These are phyloP conservation scores for Austroboletus niveus DNA, from an alignment of 1,284 basidiomycete species.

Conservation along the genomic window DNA sequence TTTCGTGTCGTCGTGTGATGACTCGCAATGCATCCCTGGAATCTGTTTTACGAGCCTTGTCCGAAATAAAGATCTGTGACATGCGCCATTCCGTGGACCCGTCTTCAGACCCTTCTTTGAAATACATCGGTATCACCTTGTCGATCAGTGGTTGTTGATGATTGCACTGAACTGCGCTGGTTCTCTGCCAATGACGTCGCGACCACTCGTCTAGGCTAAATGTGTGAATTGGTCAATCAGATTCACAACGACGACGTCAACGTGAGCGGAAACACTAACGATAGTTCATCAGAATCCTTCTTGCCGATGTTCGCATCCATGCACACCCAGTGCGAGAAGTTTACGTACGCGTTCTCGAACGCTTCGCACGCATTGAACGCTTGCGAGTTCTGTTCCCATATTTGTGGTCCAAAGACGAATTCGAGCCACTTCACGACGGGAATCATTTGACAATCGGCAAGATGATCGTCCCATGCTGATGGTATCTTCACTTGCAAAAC, in stretches of 20 bases:
- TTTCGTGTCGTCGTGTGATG: not conserved
- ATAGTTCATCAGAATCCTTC: not conserved
- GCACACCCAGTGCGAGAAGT: conserved; percentile 14
- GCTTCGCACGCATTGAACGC: not conserved
- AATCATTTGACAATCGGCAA: conserved; percentile 7
- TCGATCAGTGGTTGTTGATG: conserved; percentile 4
- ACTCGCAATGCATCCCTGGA: not conserved
- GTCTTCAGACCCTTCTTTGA: not conserved
- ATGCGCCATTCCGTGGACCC: not conserved
- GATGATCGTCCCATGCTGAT: not conserved
- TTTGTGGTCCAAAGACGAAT: conserved; percentile 3
- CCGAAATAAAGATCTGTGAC: conserved; percentile 13
- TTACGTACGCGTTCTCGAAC: conserved; percentile 9
- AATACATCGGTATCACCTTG: conserved; percentile 14
- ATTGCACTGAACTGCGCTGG: conserved; percentile 13
- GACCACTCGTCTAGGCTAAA: conserved; percentile 7
- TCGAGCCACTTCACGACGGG: conserved; percentile 9
- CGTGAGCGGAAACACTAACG: not conserved
- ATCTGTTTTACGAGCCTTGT: not conserved
- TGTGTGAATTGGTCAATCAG: not conserved
- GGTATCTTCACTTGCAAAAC: not conserved
- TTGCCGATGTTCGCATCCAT: conserved; percentile 7
- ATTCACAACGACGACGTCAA: not conserved
- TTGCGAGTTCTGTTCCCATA: not conserved
- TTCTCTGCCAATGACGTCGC: conserved; percentile 11